Evolutionary conservation across 768 basidiomycete genomes (phyloP).

Genomic region (Lyophyllum decastes): DNA sequence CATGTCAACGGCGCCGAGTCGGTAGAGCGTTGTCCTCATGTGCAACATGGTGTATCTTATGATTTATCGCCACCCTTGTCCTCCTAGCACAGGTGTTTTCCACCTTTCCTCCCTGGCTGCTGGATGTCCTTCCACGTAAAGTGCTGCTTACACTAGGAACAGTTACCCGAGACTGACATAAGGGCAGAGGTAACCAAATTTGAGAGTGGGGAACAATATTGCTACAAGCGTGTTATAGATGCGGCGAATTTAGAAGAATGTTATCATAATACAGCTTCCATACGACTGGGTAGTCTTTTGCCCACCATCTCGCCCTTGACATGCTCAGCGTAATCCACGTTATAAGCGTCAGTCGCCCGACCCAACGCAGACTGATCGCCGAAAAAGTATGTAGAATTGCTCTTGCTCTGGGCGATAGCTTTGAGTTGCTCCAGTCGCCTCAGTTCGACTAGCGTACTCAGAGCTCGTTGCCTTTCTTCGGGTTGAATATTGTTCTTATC

Average conservation of each 20-base stretch:
- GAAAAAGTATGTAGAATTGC: slow-evolving; percentile 62
- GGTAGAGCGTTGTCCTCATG: too few species aligned
- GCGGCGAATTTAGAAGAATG: too few species aligned
- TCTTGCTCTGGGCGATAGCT: slow-evolving; percentile 49
- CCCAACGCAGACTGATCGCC: slow-evolving; percentile 42
- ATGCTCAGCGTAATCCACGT: slow-evolving; percentile 49
- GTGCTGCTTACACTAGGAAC: too few species aligned
- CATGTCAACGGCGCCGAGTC: too few species aligned
- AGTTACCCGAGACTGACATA: too few species aligned
- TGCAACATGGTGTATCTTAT: too few species aligned
- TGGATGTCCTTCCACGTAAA: too few species aligned
- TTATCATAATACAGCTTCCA: slow-evolving; percentile 4
- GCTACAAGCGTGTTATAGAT: too few species aligned
- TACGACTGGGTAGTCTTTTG: background rate
- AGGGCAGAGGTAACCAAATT: too few species aligned
- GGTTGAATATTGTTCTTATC: slow-evolving; percentile 29
- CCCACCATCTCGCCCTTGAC: slow-evolving; percentile 34
- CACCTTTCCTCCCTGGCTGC: too few species aligned
- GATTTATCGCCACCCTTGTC: too few species aligned
- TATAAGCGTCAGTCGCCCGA: slow-evolving; percentile 38
- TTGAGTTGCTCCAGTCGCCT: slow-evolving; percentile 52
- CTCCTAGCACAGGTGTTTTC: too few species aligned
- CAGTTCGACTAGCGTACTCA: slow-evolving; percentile 47
- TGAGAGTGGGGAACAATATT: background rate
- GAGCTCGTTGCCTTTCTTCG: slow-evolving; percentile 38